Base-by-base conservation (phyloP, 2,329 filamentous ascomycete genomes). In the Pseudopyrenochaeta lycopersici region DNA sequence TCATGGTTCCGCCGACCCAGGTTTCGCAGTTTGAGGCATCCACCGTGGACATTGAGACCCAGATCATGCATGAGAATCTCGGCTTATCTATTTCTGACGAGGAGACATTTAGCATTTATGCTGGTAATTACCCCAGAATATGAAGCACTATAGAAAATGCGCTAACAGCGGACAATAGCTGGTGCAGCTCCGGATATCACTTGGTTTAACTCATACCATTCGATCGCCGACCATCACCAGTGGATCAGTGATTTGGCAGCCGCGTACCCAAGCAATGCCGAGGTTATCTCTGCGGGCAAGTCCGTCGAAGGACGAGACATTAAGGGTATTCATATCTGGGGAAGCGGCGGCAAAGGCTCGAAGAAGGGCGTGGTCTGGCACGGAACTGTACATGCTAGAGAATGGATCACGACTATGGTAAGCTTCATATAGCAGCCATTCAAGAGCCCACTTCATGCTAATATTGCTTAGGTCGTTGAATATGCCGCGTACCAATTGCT, bases 301-400 rank as follows among this genome's bases (percentile, higher is more conserved):
- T 75, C 74, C 1, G 47, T 67, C 10, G 62, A 76, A 27, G 73
- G 73, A n/a, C 74, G 73, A 18, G 71, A 74, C 46, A 71, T 76
- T 48, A 67, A 63, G 20, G 74, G 74, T 7, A 76, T 76, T 45
- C 73, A 76, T 36, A 76, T 76, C 49, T 76, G 70, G 70, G 74
- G 74, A 15, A 71, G 58, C 27, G 70, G 72, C 6, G 74, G 73
- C 38, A 76, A 76, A 47, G 72, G 70, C 10, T 74, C 70, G 9
- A 61, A 76, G 60, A 67, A 68, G 52, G 73, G 63, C 17, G 66
- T 76, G 21, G 70, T 76, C 2, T 73, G 72, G 70, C 74, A 76
- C 52, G 69, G 69, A 17, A 76, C 72, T 3, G 74, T 76, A 11
- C 74, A 76, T 40, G 74, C 74, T 4, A 66, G 74, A 54, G 74